Evolutionary conservation across 805 yeast genomes (phyloP), one percentile per base, ranked within the genome.

Genomic region (Clavispora fructus): DNA sequence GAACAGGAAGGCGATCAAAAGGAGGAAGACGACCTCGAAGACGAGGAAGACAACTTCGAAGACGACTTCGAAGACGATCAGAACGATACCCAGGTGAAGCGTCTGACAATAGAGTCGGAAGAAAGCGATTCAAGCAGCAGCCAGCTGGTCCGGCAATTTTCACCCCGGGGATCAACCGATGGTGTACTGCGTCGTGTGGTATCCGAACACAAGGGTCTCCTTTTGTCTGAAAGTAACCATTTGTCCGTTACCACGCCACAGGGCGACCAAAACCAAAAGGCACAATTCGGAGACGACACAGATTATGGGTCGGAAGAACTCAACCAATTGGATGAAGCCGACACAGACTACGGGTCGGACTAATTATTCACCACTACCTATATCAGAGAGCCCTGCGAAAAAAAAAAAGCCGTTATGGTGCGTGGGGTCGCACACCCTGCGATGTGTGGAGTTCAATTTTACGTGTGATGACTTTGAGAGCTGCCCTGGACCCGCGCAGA

Each of bases 361-460:
- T 40, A 17, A 23, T 13, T 17, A 14, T n/a, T 17, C 6, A 12
- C n/a, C n/a, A 30, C 23, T 19, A 19, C 23, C 23, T 19, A 19
- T 19, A 19, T 5, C 23, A 5, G 23, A 19, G 5, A 41, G n/a
- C 23, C 39, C 9, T n/a, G 27, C 33, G 23, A 19, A 19, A 19
- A 19, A 19, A 25, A 33, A 9, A 23, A 42, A 16, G 35, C 19
- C 12, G 44, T 25, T 30, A 27, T 16, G 16, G 43, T 13, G 13
- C 16, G 23, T 13, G 37, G 14, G 31, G 25, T 11, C 35, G 32
- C 14, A 16, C 29, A 19, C 9, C 9, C 17, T 9, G 31, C 8
- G 49, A 41, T 41, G 51, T 48, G 51, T 46, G 50, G 44, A 37
- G 50, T 35, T 46, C 50, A 46, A 43, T 42, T 41, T 26, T 35